Evolutionary conservation across 2,329 filamentous ascomycete genomes (phyloP), one percentile per base, ranked within the genome.

Genomic region (Orbilia javanica): DNA sequence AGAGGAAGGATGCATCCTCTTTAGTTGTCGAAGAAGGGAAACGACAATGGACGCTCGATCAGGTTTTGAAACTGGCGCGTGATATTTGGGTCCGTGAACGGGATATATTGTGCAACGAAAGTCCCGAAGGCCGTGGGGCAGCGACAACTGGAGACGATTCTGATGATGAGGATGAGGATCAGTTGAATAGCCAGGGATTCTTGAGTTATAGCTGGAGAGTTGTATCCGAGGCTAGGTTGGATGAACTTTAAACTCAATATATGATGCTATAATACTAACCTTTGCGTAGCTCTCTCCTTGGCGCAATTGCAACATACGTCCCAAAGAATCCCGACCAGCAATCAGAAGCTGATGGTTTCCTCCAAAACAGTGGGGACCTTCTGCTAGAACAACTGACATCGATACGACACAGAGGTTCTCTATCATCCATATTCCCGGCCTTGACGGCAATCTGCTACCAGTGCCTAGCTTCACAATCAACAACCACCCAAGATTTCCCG

Each of bases 201-300:
- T 85, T 99, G 55, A 98, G 95, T 80, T 99, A 96, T 83, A 97
- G 94, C 79, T 99, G 97, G 88, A 90, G 96, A 81, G 93, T 94
- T 4, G 87, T 97, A n/a, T 95, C 97, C 79, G 96, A 99, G 84
- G 93, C 94, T 25, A 97, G 93, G 92, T 93, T 85, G 78, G 84
- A 69, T 76, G 34, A 42, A 15, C 44, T 8, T 31, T 29, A 27
- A 15, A 8, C n/a, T 34, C n/a, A 18, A 22, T 20, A 52, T n/a
- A n/a, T n/a, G n/a, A n/a, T n/a, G 1, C 15, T 36, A 62, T 10
- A 34, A 63, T 55, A 68, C 46, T 57, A 55, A 53, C 48, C 44
- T 22, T 10, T 34, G 57, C n/a, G 11, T 63, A 82, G 81, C 62
- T 65, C 79, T 13, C 64, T 81, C 1, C 72, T 82, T 10, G 80